Evolutionary conservation across 192 early-diverging fungal species (phyloP).

Genomic region (Gonapodya prolifera): DNA sequence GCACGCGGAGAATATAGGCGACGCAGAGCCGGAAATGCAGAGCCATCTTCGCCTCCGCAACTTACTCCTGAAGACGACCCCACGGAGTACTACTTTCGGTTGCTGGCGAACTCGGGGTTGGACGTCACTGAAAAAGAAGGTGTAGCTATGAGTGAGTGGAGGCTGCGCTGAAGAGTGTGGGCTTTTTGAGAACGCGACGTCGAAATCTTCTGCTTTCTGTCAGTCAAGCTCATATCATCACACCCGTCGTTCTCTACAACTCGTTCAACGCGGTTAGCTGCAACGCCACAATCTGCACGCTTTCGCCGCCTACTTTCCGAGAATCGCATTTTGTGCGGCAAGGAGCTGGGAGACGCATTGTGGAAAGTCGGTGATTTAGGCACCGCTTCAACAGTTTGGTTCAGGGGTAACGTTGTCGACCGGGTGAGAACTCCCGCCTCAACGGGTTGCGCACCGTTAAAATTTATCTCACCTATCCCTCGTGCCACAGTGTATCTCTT

Average conservation of each 20-base stretch:
- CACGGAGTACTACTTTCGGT: background rate
- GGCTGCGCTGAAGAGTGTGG: no score
- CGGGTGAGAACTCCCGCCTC: background rate
- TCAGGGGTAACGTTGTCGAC: background rate
- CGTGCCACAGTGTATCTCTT: background rate
- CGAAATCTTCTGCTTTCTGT: no score
- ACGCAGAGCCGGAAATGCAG: no score
- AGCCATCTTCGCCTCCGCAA: no score
- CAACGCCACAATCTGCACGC: background rate
- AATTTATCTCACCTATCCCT: background rate
- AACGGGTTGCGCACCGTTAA: background rate
- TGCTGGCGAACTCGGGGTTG: background rate
- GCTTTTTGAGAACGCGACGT: no score
- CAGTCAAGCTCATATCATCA: background rate
- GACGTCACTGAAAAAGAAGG: background rate
- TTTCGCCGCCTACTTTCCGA: background rate
- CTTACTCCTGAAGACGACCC: background rate
- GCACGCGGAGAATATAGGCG: no score
- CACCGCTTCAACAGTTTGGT: background rate
- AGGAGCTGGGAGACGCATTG: background rate
- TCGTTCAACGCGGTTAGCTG: background rate
- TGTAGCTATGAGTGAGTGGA: background rate
- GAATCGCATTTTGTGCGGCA: background rate
- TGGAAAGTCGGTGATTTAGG: background rate
- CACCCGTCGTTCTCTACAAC: background rate